These are phyloP conservation scores for Fusarium siculi DNA, from an alignment of 2,329 filamentous ascomycete species.

Conservation along the genomic window DNA sequence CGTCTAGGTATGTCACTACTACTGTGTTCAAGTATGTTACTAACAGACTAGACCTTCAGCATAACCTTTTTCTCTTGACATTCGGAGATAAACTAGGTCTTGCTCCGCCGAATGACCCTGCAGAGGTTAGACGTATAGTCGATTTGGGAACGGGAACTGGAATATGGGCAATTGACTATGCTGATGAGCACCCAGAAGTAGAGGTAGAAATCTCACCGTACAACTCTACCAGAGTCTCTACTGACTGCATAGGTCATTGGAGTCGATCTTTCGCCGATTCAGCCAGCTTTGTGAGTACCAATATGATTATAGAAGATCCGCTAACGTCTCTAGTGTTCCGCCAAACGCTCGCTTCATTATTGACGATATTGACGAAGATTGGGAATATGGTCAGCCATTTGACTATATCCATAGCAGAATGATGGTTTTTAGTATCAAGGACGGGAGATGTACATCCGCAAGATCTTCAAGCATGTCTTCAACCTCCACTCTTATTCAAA, in stretches of 20 bases:
- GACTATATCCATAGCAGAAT: constrained; percentile 7
- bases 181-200: not conserved
- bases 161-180: constrained; percentile 4
- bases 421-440: not conserved
- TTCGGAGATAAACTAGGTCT: not conserved
- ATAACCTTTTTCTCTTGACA: not conserved
- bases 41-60: not conserved
- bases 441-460: not conserved
- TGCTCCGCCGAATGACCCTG: not conserved
- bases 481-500: accelerated
- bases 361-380: not conserved
- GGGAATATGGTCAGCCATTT: not conserved
- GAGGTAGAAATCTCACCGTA: too few species aligned
- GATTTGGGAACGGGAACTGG: not conserved
- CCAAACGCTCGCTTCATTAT: not conserved
- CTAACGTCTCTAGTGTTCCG: not conserved
- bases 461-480: not conserved
- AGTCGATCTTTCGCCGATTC: not conserved
- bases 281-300: not conserved
- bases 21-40: accelerated
- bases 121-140: not conserved
- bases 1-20: too few species aligned
- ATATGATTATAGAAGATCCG: accelerated
- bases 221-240: too few species aligned
- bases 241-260: not conserved